Base-by-base conservation (phyloP, 208 protist species). In the Borovskyia barvae region DNA sequence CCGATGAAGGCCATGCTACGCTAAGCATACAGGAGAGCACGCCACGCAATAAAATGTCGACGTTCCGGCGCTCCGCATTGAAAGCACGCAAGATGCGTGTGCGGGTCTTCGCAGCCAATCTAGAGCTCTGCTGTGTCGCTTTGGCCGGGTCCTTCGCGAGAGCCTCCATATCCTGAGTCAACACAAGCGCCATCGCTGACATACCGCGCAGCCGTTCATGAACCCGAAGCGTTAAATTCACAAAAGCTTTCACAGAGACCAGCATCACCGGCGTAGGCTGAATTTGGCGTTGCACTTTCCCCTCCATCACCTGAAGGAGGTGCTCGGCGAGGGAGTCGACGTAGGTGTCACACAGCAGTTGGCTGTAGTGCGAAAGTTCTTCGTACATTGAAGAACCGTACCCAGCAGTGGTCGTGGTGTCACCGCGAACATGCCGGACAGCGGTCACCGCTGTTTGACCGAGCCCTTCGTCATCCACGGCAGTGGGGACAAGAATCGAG, bases 1-100 rank as follows among this genome's bases (percentile, higher is more conserved):
- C 84, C 1, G 82, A 91, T n/a, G 66, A 84, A 0, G 87, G 87
- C 83, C 84, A 94, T 33, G 79, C 81, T n/a, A 89, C 60, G 56
- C 72, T 75, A 17, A 90, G 69, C 70, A 91, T 68, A 62, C 75
- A 89, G 14, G 75, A 73, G 9, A 86, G 68, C 9, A 70, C 53
- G 29, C 64, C 65, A 11, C 64, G 66, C 33, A 85, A 41, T n/a
- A 94, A 71, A 45, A 87, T 39, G 33, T 66, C 72, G 3, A 93
- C 56, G 12, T 72, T 63, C 30, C 60, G 65, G 26, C 80, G 72
- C 65, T 87, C 82, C 5, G 57, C 72, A 53, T 90, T 90, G 43
- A 93, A 57, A 17, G 61, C 52, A 3, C 62, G 43, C 12, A 87
- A 49, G 46, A 78, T 76, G 5, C 60, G 67, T 2, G 24, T 14